Evolutionary conservation across 441 rosid genomes (phyloP), one percentile per base, ranked within the genome.

Genomic region (Codiaeum variegatum): DNA sequence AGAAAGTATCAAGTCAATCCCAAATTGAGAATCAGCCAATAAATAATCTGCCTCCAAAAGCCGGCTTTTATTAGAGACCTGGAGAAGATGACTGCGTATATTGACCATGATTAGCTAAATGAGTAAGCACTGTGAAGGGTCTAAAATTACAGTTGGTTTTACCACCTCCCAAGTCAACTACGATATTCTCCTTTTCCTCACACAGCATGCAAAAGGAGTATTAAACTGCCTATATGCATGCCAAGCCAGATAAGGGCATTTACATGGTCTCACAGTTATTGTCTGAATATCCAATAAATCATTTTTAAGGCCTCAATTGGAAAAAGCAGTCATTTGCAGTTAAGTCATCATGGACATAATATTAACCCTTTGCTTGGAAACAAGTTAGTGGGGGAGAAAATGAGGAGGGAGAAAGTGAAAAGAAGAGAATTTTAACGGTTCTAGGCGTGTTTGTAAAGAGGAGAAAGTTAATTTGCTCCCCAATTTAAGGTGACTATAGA

Each of bases 21-120:
- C 38, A 55, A 55, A 24, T 63, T 13, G 19, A 67, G 68, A 67
- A 66, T 70, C 34, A 70, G 28, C 36, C 32, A 36, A 42, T 34
- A 55, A n/a, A 18, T 24, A 74, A 18, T 12, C 6, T 44, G 42
- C 40, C 44, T 49, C 19, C 28, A 26, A 29, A 59, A 28, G 11
- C 46, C n/a, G 70, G 55, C 52, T 64, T 69, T 62, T 55, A 23
- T 64, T 69, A 44, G 26, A 11, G 40, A 54, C 21, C 49, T 3
- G 24, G 28, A 69, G 63, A 54, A 54, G 49, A 55, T 15, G 7
- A 16, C 13, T 0, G 6, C 3, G 34, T 26, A 16, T 55, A 52
- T 12, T 68, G 47, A 3, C 12, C 24, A 12, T 68, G 4, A 4
- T 16, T 36, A 38, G 36, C 0, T 68, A n/a, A 68, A 68, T 34